Evolutionary conservation across 75 land plant species (phyloP).

Genomic region (Cryptomeria japonica): DNA sequence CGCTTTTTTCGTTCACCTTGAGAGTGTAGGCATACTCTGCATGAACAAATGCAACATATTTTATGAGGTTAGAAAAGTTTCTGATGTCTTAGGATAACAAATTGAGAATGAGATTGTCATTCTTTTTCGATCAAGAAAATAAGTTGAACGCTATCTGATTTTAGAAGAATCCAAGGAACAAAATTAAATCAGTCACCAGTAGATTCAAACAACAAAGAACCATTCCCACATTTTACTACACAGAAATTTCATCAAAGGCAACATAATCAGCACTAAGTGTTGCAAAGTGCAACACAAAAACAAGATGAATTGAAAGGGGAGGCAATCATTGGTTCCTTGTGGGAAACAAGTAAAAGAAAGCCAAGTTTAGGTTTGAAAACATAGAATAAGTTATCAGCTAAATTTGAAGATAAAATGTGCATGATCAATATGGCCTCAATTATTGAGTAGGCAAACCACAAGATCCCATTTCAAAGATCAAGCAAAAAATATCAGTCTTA

Average conservation of each 20-base stretch:
- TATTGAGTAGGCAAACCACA: neutral
- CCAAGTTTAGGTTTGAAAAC: neutral
- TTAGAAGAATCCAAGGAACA: neutral
- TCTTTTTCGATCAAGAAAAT: neutral
- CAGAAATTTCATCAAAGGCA: neutral
- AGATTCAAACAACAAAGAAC: neutral
- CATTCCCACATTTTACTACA: neutral
- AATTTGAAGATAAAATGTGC: neutral
- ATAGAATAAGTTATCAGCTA: neutral
- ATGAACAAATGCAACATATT: neutral
- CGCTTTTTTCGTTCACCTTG: conserved; percentile 33
- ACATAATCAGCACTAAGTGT: neutral
- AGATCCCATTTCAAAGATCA: neutral
- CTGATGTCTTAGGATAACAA: neutral
- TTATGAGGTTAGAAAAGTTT: neutral
- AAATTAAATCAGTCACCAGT: neutral
- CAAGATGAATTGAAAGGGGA: neutral
- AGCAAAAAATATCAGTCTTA: neutral
- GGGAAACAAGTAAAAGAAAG: neutral
- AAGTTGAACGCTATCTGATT: neutral
- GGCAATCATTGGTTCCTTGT: neutral
- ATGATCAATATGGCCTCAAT: neutral
- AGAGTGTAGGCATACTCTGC: conserved; percentile 48
- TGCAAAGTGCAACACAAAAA: neutral
- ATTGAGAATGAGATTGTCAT: neutral